Percentiles rank a stretch among this genome's conserved stretches.
Evolutionary conservation across 2,329 filamentous ascomycete genomes (phyloP).

Genomic region (Trichoderma oligosporum): DNA sequence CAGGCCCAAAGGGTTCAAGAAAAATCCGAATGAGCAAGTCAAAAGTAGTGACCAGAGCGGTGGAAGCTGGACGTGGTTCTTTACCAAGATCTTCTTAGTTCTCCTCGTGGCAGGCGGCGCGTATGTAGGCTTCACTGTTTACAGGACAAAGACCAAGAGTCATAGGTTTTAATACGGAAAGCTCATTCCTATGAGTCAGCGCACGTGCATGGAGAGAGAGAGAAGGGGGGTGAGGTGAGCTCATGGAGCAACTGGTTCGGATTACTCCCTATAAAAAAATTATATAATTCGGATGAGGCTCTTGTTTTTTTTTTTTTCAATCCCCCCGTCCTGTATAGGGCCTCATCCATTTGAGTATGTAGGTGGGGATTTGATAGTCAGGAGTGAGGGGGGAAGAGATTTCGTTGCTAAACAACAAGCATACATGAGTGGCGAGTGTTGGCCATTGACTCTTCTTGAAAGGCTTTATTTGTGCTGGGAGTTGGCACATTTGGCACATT

Average conservation of each 20-base stretch:
- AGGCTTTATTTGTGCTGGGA: neutral
- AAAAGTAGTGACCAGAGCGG: constrained; percentile 34
- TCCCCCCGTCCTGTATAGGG: neutral
- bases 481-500: constrained; percentile 1
- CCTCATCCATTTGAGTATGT: neutral
- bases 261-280: neutral
- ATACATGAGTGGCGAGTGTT: neutral
- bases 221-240: neutral
- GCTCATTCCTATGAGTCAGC: neutral
- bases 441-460: neutral
- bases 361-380: neutral
- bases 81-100: constrained; percentile 81
- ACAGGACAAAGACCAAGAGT: constrained; percentile 62
- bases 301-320: neutral
- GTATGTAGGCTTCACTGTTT: constrained; percentile 84
- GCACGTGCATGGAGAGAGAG: neutral
- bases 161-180: constrained; percentile 53
- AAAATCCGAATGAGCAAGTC: constrained; percentile 31
- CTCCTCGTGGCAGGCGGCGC: constrained; percentile 64
- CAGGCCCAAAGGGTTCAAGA: constrained; percentile 35
- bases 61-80: constrained; percentile 57
- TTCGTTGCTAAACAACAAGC: neutral
- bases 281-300: neutral
- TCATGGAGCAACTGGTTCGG: neutral
- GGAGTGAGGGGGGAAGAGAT: neutral